These are phyloP conservation scores for Scheffersomyces illinoinensis DNA, from an alignment of 1,139 yeast species.

Conservation along the genomic window DNA sequence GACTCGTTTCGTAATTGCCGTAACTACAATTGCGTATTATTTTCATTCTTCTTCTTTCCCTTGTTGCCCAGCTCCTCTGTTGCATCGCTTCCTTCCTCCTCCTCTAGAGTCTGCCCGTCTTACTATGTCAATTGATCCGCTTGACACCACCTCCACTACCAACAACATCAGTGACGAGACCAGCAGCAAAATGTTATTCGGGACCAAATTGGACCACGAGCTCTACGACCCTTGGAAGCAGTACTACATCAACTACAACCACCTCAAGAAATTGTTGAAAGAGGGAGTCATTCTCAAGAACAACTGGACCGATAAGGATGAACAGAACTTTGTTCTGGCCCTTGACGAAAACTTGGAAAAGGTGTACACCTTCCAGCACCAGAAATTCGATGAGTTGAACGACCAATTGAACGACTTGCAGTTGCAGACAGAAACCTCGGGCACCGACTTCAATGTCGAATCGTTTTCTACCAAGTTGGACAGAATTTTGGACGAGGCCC, in stretches of 20 bases:
- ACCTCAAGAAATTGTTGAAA: constrained; percentile 75
- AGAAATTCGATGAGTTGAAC: constrained; percentile 69
- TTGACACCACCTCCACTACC: neutral
- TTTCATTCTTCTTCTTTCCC: neutral
- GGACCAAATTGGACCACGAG: constrained; percentile 78
- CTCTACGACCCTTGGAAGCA: constrained; percentile 87
- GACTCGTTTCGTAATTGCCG: neutral
- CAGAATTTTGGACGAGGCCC: constrained; percentile 69
- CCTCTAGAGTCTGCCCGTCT: neutral
- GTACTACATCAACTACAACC: constrained; percentile 77
- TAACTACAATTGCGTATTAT: neutral
- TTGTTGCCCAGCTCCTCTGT: neutral
- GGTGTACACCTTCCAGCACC: constrained; percentile 84
- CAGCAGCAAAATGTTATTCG: constrained; percentile 69
- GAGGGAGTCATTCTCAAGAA: constrained; percentile 64
- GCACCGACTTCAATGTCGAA: constrained; percentile 49
- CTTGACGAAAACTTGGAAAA: constrained; percentile 86
- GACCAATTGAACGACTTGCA: constrained; percentile 67
- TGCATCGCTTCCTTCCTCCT: neutral
- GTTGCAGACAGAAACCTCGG: constrained; percentile 32
- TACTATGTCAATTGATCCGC: neutral
- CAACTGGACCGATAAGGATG: constrained; percentile 53
- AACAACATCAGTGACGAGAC: neutral
- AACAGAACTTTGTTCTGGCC: constrained; percentile 75
- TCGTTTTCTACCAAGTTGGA: constrained; percentile 69